These are phyloP conservation scores for Microdochium nivale DNA, from an alignment of 2,329 filamentous ascomycete genomes.

Conservation along the genomic window DNA sequence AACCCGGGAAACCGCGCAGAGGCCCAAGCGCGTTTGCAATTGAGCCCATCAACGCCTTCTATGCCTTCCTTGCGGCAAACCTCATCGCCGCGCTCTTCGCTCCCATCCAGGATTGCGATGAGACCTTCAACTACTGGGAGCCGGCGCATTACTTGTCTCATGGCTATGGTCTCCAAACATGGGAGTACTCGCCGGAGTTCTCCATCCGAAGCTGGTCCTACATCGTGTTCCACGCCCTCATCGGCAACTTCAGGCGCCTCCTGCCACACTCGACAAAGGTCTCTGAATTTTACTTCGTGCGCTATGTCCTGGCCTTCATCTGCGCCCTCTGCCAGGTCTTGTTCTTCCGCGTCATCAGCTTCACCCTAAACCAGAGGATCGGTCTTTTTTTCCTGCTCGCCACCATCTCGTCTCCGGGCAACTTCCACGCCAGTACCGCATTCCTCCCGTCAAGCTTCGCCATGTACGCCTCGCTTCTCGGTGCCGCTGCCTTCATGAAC, in stretches of 20 bases:
- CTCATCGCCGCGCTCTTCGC: conserved; percentile 70
- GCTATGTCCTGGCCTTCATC: conserved; percentile 61
- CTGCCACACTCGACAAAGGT: conserved; percentile 54
- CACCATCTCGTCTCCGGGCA: conserved; percentile 73
- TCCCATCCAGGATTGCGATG: conserved; percentile 95
- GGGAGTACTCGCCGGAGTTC: conserved; percentile 95
- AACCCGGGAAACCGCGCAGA: conserved; percentile 18
- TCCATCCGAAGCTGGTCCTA: conserved; percentile 96
- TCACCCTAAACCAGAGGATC: conserved; percentile 71
- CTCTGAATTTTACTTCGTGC: conserved; percentile 80
- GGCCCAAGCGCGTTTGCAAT: conserved; percentile 51
- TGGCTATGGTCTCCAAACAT: conserved; percentile 90
- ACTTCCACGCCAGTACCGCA: conserved; percentile 83
- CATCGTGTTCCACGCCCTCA: conserved; percentile 65
- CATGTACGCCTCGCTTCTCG: conserved; percentile 89
- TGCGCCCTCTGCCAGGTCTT: conserved; percentile 79
- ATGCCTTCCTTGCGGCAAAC: conserved; percentile 67
- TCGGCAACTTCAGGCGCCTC: conserved; percentile 59
- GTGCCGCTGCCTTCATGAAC: conserved; percentile 83
- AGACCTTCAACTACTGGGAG: conserved; percentile 99
- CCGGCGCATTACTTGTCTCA: conserved; percentile 90
- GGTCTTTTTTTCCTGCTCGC: conserved; percentile 77
- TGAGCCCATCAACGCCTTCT: conserved; percentile 69
- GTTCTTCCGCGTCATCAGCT: conserved; percentile 69
- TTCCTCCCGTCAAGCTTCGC: conserved; percentile 92